Evolutionary conservation across 768 basidiomycete genomes (phyloP).

Genomic region (Hortiboletus campestris): DNA sequence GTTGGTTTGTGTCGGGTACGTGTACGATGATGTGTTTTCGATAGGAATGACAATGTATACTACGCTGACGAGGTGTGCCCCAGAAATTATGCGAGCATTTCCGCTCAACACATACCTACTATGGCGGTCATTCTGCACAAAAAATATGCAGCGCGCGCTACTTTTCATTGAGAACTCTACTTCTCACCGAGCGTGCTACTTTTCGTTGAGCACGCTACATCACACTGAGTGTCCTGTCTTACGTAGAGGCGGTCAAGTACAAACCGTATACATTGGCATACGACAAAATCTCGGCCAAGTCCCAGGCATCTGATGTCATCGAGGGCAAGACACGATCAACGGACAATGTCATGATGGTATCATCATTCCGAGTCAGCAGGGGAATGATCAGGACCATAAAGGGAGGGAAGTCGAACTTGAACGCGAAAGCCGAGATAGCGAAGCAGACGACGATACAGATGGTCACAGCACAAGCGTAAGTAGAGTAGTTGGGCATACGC

Average conservation of each 20-base stretch:
- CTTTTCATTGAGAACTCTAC: too few species aligned
- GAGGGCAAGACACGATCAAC: slow-evolving; percentile 96
- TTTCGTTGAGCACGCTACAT: too few species aligned
- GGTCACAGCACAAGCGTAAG: slow-evolving; percentile 93
- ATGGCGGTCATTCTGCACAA: too few species aligned
- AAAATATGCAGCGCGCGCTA: too few species aligned
- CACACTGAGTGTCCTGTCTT: slow-evolving; percentile 27
- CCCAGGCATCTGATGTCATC: slow-evolving; percentile 92
- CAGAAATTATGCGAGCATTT: too few species aligned
- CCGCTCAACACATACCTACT: too few species aligned
- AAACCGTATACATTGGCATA: slow-evolving; percentile 97
- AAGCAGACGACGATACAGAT: slow-evolving; percentile 99
- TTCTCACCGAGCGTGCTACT: too few species aligned
- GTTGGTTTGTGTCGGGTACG: too few species aligned
- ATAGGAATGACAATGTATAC: too few species aligned
- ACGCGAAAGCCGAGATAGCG: slow-evolving; percentile 90
- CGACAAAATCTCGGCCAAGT: slow-evolving; percentile 92
- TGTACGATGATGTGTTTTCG: too few species aligned
- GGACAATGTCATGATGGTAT: slow-evolving; percentile 98
- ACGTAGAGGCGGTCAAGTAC: slow-evolving; percentile 92
- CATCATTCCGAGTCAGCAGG: slow-evolving; percentile 93
- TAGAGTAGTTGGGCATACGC: slow-evolving; percentile 99
- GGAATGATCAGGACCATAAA: slow-evolving; percentile 99
- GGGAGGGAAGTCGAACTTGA: slow-evolving; percentile 98
- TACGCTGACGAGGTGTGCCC: too few species aligned